Evolutionary conservation across 345 rosid genomes (phyloP), one percentile per base, ranked within the genome.

Genomic region (Toxicodendron radicans): DNA sequence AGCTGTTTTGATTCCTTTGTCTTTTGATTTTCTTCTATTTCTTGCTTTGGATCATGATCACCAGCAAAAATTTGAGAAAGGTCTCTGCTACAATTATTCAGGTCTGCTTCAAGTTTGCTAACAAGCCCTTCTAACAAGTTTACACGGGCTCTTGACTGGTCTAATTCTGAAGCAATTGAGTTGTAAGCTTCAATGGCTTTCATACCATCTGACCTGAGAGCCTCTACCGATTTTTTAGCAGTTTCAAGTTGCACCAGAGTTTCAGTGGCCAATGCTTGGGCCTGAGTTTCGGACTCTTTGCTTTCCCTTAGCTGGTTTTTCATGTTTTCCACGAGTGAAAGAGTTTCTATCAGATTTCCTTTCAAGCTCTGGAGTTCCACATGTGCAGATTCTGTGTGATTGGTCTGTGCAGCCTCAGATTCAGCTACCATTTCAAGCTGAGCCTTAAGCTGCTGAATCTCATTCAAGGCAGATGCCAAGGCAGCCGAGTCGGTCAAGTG

Each of bases 211-310:
- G 78, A 74, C 79, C 82, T 83, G 64, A 90, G 88, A 58, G 81
- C 85, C 58, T 86, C 97, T n/a, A 88, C 90, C 33, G 90, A 84
- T 68, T 62, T 81, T 77, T 86, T 91, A 35, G 94, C 97, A 69
- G 83, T 79, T 85, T 89, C 98, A 74, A 93, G 81, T 77, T 96
- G 91, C 81, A 76, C 76, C 79, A 85, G 85, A 59, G 99, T 90
- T 75, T 90, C 88, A 4, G 84, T 82, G 60, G 88, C 91, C 58
- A 89, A 64, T 30, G 73, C 85, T 51, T 81, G 84, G 70, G 97
- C 97, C 85, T 83, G 81, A 81, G 90, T 85, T 63, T 96, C 97
- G 2, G 98, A 85, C 73, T 88, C 91, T 84, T 87, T 88, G 81
- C 91, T 83, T 64, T 88, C 87, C 78, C 69, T 88, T 14, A 93